A percentile compares a stretch with the other conserved stretches of the same genome.
phyloP scores from a whole-genome alignment of 2,329 filamentous ascomycete genomes.

The Neonectria magnoliae region DNA sequence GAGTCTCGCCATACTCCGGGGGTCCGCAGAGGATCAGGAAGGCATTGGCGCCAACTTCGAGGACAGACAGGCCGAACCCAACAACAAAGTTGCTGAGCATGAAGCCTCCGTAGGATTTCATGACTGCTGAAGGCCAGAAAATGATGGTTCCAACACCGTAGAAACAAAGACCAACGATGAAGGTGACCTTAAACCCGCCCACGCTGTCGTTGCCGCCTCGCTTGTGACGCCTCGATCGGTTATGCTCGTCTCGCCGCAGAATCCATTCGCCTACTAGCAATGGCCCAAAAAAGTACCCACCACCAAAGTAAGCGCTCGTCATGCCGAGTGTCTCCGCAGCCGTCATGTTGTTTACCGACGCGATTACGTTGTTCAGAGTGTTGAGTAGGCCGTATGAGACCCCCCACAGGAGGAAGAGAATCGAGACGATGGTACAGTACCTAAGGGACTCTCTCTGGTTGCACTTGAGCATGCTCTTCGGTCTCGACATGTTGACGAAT shows the following conservation, averaged over 20 bases:
- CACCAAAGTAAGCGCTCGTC: constrained; percentile 76
- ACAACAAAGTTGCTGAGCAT: constrained; percentile 79
- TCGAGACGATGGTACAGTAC: constrained; percentile 78
- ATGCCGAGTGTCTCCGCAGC: constrained; percentile 72
- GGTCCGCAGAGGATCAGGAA: constrained; percentile 79
- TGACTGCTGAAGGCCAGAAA: constrained; percentile 84
- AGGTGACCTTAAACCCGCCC: constrained; percentile 80
- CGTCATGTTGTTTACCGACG: constrained; percentile 69
- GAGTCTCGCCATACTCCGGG: constrained; percentile 75
- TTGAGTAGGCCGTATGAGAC: constrained; percentile 90
- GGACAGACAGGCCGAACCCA: constrained; percentile 77
- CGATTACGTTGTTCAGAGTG: constrained; percentile 78
- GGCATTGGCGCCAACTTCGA: constrained; percentile 85
- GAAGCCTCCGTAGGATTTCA: constrained; percentile 80
- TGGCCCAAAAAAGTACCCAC: constrained; percentile 75
- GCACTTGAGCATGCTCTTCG: constrained; percentile 76
- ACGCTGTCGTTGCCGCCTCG: constrained; percentile 55
- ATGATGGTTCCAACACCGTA: constrained; percentile 83
- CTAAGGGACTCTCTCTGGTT: constrained; percentile 72
- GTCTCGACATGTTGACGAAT: constrained; percentile 76
- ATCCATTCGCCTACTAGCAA: constrained; percentile 76
- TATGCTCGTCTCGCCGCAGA: constrained; percentile 73
- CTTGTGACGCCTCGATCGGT: constrained; percentile 54
- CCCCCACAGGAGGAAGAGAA: constrained; percentile 90
- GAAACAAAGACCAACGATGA: constrained; percentile 79